Conservation (phyloP, 345 rosid species). For the Salix udensis region DNA sequence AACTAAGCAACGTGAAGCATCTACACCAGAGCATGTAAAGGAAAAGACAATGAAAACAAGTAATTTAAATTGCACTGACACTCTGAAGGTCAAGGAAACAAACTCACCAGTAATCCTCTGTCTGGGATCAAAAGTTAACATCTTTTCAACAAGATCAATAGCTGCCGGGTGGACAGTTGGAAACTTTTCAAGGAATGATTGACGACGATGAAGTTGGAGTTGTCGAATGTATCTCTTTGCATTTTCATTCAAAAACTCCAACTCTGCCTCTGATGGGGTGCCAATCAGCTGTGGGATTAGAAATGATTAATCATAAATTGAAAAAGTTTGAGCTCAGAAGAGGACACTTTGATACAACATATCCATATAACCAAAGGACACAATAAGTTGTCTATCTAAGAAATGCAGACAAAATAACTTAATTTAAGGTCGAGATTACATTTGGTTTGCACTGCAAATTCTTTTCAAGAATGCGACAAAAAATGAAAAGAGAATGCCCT, state of each 20-base stretch:
- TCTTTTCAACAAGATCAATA: conserved; percentile 82
- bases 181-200: conserved; percentile 68
- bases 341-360: not conserved
- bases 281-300: conserved; percentile 62
- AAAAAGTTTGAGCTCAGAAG: not conserved
- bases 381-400: not conserved
- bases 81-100: not conserved
- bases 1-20: not conserved
- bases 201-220: conserved; percentile 53
- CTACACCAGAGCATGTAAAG: not conserved
- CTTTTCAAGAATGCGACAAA: not conserved
- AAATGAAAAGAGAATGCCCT: not conserved
- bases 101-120: conserved; percentile 71
- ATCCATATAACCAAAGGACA: not conserved
- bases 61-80: not conserved
- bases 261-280: conserved; percentile 78
- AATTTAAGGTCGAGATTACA: not conserved
- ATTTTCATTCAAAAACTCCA: conserved; percentile 65
- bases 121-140: conserved; percentile 82
- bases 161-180: conserved; percentile 64
- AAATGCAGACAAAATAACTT: not conserved
- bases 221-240: conserved; percentile 72
- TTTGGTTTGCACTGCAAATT: not conserved
- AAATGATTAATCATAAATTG: conserved; percentile 10
- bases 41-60: not conserved